Base-by-base conservation (phyloP, 495 filamentous ascomycete genomes). In the Rusavskia elegans region DNA sequence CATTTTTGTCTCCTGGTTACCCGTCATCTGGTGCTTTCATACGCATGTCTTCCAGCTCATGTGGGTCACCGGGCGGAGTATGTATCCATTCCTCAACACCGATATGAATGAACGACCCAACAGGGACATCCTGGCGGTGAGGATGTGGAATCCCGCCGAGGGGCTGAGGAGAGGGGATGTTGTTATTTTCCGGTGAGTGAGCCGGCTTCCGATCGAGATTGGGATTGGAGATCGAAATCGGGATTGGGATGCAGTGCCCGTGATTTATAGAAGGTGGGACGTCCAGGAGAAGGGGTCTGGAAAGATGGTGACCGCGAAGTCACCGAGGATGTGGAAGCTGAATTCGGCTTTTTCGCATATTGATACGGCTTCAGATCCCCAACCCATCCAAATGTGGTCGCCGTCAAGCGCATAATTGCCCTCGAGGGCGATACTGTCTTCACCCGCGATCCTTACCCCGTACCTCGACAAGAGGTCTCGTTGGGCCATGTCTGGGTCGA, bases 401-500 rank as follows among this genome's bases (percentile, higher is more conserved):
- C 72, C 10, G 72, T 87, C 10, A 90, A 90, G 64, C 72, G 85
- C 35, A 68, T 90, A 8, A 65, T 87, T 16, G 85, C 73, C 0
- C 60, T 90, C 11, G 78, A 80, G 23, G 84, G 84, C 17, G 85
- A 90, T 57, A 66, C 73, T 3, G 72, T 90, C 19, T 67, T 61
- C 11, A 83, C 82, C 3, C 69, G 75, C 50, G 68, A 71, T 38
- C 82, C 82, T 16, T 85, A 79, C 61, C 71, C 79, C 29, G 67
- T 75, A 27, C 52, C 64, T 2, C 76, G 79, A 54, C 45, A 63
- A 8, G 68, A 72, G 30, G 73, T 90, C 14, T 84, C 84, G 0
- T 69, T 69, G 38, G 83, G 83, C 5, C 83, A 89, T 69, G 69
- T 89, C 36, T 90, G 85, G 85, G 70, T 90, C 17, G 84, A 89